Evolutionary conservation across 129 eudicot genomes (phyloP).

Genomic region (Pittosporum tobira): DNA sequence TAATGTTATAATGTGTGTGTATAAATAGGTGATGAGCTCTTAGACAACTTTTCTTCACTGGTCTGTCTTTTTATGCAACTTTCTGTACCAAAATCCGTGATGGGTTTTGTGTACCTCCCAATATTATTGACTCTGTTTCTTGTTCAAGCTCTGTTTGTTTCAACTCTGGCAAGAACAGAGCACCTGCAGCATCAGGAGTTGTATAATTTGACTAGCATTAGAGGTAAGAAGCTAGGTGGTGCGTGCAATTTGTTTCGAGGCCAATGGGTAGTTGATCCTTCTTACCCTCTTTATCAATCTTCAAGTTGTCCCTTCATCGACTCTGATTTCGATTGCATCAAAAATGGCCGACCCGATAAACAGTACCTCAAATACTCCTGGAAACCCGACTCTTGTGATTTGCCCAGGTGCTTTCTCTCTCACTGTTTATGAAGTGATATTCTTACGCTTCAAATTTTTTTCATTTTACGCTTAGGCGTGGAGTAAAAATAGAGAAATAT

Average conservation of each 20-base stretch:
- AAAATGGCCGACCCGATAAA: constrained; percentile 79
- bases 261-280: constrained; percentile 61
- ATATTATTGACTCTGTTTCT: background rate
- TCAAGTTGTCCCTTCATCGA: constrained; percentile 69
- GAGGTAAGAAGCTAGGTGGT: constrained; percentile 6
- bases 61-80: background rate
- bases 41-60: background rate
- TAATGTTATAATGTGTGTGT: background rate
- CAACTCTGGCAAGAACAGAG: background rate
- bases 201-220: constrained; percentile 18
- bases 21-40: background rate
- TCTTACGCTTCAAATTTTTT: no score
- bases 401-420: constrained; percentile 57
- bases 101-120: background rate
- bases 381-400: constrained; percentile 61
- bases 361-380: constrained; percentile 72
- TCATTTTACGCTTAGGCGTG: no score
- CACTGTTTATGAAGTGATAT: background rate
- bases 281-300: constrained; percentile 65
- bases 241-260: constrained; percentile 68
- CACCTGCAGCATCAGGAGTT: background rate
- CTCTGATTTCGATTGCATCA: constrained; percentile 71
- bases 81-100: background rate
- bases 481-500: no score
- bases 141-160: constrained; percentile 1